Evolutionary conservation across 164 flowering plant species (phyloP).

Genomic region (Nymphaea colorata): DNA sequence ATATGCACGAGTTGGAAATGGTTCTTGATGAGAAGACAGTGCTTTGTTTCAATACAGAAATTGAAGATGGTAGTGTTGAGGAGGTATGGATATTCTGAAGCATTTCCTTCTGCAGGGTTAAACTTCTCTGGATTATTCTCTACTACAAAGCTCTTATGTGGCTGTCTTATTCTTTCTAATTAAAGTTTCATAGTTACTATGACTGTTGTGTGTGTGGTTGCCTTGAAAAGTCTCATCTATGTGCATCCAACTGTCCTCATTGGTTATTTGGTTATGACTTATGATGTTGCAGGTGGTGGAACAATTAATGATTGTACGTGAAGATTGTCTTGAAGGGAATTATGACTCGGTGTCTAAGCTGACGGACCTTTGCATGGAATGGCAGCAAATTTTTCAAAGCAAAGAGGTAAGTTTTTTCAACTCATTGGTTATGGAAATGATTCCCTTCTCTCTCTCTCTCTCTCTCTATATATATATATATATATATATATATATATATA

Average conservation of each 20-base stretch:
- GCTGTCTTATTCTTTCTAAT: background rate
- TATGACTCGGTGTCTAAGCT: constrained; percentile 27
- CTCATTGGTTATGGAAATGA: background rate
- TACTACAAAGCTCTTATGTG: background rate
- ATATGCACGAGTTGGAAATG: constrained; percentile 25
- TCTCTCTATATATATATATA: no score
- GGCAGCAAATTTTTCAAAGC: constrained; percentile 5
- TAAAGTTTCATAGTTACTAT: no score
- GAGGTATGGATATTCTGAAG: constrained; percentile 14
- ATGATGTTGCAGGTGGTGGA: constrained; percentile 40
- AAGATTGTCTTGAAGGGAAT: constrained; percentile 52
- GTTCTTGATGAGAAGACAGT: constrained; percentile 21
- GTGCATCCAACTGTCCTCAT: no score
- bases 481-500: no score
- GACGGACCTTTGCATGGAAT: constrained; percentile 7
- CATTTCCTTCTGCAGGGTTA: background rate
- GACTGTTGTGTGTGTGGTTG: no score
- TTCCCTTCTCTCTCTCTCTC: background rate
- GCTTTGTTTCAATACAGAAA: constrained; percentile 22
- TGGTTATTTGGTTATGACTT: no score
- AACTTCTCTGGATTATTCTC: background rate
- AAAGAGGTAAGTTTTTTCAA: constrained; percentile 8
- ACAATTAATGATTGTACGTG: constrained; percentile 51
- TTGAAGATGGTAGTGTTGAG: constrained; percentile 36
- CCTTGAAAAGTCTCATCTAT: no score